phyloP scores from a whole-genome alignment of 805 yeast species.

The Wickerhamiella alocasiicola region DNA sequence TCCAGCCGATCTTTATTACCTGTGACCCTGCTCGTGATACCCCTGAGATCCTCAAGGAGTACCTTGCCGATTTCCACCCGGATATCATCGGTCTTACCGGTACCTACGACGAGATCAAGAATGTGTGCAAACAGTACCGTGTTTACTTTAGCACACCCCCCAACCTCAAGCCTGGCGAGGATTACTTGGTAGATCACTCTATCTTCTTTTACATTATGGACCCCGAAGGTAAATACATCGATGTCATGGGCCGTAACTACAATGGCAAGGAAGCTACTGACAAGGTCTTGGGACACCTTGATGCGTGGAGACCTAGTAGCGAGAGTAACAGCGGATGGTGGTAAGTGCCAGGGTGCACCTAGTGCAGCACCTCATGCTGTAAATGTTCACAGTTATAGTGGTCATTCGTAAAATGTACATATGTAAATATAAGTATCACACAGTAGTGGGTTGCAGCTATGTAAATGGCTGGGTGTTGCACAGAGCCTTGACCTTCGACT shows the following conservation, averaged over 20 bases:
- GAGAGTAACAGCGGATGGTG: conserved; percentile 16
- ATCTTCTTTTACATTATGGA: conserved; percentile 96
- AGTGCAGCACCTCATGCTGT: too few species aligned
- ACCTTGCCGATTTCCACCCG: conserved; percentile 81
- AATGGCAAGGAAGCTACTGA: conserved; percentile 65
- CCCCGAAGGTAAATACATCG: conserved; percentile 92
- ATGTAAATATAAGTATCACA: too few species aligned
- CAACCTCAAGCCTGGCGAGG: conserved; percentile 87
- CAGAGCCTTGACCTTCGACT: too few species aligned
- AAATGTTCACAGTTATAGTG: too few species aligned
- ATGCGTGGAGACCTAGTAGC: conserved; percentile 50
- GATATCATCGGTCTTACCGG: conserved; percentile 87
- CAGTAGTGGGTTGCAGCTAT: too few species aligned
- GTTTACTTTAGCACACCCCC: conserved; percentile 98
- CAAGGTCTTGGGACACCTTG: conserved; percentile 63
- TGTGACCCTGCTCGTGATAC: conserved; percentile 95
- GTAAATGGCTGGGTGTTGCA: too few species aligned
- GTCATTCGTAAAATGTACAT: too few species aligned
- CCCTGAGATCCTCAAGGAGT: conserved; percentile 72
- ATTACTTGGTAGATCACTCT: conserved; percentile 92
- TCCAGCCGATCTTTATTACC: conserved; percentile 85
- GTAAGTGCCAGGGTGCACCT: too few species aligned
- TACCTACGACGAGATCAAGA: conserved; percentile 69
- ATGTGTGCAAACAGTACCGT: conserved; percentile 75
- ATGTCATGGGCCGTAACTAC: conserved; percentile 86